Evolutionary conservation across 2,329 filamentous ascomycete genomes (phyloP), one percentile per base, ranked within the genome.

Genomic region (Polytolypa hystricis): DNA sequence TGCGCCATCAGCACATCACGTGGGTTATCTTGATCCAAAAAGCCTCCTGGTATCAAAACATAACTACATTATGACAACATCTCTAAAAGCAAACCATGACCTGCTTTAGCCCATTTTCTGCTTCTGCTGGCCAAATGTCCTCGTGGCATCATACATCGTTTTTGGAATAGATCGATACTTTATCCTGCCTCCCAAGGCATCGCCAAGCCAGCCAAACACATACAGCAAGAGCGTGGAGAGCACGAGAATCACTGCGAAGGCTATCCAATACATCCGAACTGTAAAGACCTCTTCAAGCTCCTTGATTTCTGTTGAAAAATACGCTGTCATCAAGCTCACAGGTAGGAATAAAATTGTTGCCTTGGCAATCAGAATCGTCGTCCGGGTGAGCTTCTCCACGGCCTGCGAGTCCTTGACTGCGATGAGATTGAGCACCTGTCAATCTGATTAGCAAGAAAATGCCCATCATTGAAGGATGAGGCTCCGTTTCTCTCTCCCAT

Each of bases 321-420:
- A 86, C 20, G 67, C 74, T 3, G 80, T 84, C 73, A 85, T 77
- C 33, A 85, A 69, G 46, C 72, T 79, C 42, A 85, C 78, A 0
- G 81, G 81, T 38, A 85, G 66, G 60, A 86, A 86, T 35, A 85
- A 65, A 27, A 85, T 81, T 9, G 77, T 82, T 4, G 81, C 73
- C 53, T 86, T 85, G 31, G 79, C 80, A 8, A 86, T 66, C 4
- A 86, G 62, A 4, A 84, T 74, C 3, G 81, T 82, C 44, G 80
- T 77, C 39, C 80, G 67, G 0, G 80, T 84, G 14, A 86, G 67
- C 14, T 77, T 71, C 41, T 83, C 80, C 8, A 84, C 81, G 3
- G 76, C 74, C 44, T 77, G 72, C 0, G 79, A 82, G 55, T 85
- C 79, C 52, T 81, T 84, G 50, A 84, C 75, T 12, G 80, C 75